Conservation (phyloP, 495 filamentous ascomycete genomes). For the Wilcoxina mikolae region DNA sequence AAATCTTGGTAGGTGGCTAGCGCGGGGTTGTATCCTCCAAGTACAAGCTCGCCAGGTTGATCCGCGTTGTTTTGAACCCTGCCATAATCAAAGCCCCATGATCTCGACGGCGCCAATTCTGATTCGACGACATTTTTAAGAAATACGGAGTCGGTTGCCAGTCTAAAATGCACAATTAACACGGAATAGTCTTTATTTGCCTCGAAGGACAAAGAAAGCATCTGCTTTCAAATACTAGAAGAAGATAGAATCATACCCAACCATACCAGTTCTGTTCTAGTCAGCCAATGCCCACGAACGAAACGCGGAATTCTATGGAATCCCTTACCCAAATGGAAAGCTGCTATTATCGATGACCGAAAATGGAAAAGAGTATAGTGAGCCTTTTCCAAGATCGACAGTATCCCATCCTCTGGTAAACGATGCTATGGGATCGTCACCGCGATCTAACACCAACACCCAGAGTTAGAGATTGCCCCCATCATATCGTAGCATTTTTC, state of each 20-base stretch:
- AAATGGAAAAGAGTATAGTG: constrained; percentile 11
- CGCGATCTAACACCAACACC: not conserved
- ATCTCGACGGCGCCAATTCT: constrained; percentile 12
- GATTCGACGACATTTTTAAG: constrained; percentile 12
- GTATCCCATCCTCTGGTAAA: constrained; percentile 23
- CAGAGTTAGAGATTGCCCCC: not conserved
- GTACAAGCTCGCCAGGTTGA: constrained; percentile 14
- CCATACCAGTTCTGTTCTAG: constrained; percentile 17
- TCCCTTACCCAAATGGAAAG: constrained; percentile 26
- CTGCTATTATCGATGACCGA: constrained; percentile 11
- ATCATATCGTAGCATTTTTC: not conserved
- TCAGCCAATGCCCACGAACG: not conserved
- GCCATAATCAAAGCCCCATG: constrained; percentile 23
- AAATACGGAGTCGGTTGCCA: constrained; percentile 20
- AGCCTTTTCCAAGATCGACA: constrained; percentile 4
- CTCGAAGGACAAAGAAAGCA: not conserved
- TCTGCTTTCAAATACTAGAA: not conserved
- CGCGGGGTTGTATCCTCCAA: constrained; percentile 21
- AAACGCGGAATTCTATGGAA: not conserved
- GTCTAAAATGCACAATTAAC: constrained; percentile 5
- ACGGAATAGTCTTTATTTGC: too few species aligned
- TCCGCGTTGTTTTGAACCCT: not conserved
- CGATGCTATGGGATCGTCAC: constrained; percentile 14
- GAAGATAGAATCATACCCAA: not conserved
- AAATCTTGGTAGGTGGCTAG: constrained; percentile 13